Evolutionary conservation across 805 yeast species (phyloP).

Genomic region (Scheffersomyces ergatensis): DNA sequence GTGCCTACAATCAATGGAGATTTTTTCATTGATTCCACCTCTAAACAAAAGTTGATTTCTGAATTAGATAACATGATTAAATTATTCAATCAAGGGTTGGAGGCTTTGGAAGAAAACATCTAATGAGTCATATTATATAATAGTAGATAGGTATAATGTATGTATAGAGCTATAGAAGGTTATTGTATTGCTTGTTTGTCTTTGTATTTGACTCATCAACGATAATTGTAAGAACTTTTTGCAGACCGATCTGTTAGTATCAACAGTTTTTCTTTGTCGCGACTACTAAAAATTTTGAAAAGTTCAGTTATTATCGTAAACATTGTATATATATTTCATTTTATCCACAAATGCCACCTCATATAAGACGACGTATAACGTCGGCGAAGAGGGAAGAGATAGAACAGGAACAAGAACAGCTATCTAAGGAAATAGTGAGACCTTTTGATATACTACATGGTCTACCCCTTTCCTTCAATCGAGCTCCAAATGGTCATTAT

Average conservation of each 20-base stretch:
- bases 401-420: slow-evolving; percentile 36
- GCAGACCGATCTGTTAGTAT: no score
- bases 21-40: slow-evolving; percentile 34
- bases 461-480: slow-evolving; percentile 62
- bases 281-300: no score
- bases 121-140: no score
- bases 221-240: no score
- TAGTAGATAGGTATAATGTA: no score
- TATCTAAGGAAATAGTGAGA: slow-evolving; percentile 38
- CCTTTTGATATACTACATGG: slow-evolving; percentile 68
- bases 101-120: slow-evolving; percentile 31
- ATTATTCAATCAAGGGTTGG: slow-evolving; percentile 37
- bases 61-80: slow-evolving; percentile 39
- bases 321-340: no score
- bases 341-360: slow-evolving; percentile 42
- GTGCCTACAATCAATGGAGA: slow-evolving; percentile 37
- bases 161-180: no score
- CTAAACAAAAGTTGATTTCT: slow-evolving; percentile 29
- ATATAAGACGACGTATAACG: slow-evolving; percentile 44
- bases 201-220: no score
- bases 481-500: slow-evolving; percentile 59
- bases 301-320: no score
- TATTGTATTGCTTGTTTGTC: no score
- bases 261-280: background rate
- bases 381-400: slow-evolving; percentile 40